These are phyloP conservation scores for Elongisporangium senticosum DNA, from an alignment of 352 stramenopile genomes.

Conservation along the genomic window DNA sequence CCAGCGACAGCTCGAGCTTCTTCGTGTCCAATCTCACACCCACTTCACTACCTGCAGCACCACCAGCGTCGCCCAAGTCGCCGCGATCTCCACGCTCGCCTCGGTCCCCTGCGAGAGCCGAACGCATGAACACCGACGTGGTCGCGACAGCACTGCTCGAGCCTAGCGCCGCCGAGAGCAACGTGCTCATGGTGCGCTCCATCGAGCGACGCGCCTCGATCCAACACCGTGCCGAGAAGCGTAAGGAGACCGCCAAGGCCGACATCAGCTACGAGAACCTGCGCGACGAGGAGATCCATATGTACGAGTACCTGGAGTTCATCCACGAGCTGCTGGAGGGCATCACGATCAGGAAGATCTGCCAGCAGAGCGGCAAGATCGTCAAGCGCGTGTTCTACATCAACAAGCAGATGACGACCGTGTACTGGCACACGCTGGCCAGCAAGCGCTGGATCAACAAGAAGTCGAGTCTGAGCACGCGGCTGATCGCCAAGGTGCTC, in stretches of 20 bases:
- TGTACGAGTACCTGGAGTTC: conserved; percentile 74
- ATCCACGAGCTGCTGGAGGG: conserved; percentile 54
- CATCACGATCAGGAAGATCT: conserved; percentile 57
- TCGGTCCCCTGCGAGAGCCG: not conserved
- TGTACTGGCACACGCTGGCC: conserved; percentile 55
- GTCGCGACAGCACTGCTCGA: conserved; percentile 4
- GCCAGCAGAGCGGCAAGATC: conserved; percentile 50
- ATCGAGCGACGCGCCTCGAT: conserved; percentile 40
- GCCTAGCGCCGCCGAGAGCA: conserved; percentile 11
- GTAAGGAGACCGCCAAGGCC: conserved; percentile 32
- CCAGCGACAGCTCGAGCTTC: conserved; percentile 2
- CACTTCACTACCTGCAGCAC: conserved; percentile 4
- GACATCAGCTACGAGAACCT: conserved; percentile 65
- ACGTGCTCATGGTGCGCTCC: conserved; percentile 23
- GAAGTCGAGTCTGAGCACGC: conserved; percentile 44
- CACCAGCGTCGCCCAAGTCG: not conserved
- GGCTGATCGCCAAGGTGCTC: conserved; percentile 38
- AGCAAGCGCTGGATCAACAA: conserved; percentile 34
- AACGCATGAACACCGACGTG: conserved; percentile 8
- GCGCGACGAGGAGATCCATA: conserved; percentile 49
- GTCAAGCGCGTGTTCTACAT: conserved; percentile 59
- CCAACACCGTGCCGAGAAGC: conserved; percentile 38
- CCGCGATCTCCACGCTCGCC: not conserved
- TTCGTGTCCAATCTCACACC: conserved; percentile 6
- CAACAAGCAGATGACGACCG: conserved; percentile 30